A percentile compares a stretch with the other conserved stretches of the same genome.
Conservation (phyloP, 2,329 filamentous ascomycete genomes). For the Aspergillus uvarum region DNA sequence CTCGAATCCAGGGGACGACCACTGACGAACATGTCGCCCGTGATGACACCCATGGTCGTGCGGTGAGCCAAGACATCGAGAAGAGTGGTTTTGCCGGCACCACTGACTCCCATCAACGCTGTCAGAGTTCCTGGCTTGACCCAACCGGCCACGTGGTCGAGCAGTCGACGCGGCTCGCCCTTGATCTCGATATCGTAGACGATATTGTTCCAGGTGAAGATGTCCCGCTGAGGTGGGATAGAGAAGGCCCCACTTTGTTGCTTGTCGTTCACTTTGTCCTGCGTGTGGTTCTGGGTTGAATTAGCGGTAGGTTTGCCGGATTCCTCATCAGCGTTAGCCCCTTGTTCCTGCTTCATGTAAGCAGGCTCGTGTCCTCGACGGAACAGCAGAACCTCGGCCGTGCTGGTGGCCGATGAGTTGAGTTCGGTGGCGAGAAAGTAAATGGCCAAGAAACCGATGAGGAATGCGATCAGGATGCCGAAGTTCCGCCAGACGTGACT, state of each 20-base stretch:
- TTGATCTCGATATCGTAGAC: constrained; percentile 79
- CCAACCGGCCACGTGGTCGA: constrained; percentile 85
- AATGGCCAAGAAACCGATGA: constrained; percentile 56
- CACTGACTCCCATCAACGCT: constrained; percentile 84
- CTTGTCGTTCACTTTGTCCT: background rate
- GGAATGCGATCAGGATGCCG: constrained; percentile 66
- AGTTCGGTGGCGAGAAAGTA: constrained; percentile 52
- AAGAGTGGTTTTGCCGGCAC: constrained; percentile 86
- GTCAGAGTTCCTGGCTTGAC: constrained; percentile 89
- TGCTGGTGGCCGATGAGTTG: constrained; percentile 64
- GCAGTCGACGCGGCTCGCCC: constrained; percentile 66
- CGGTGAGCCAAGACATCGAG: constrained; percentile 81
- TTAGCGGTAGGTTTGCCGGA: background rate
- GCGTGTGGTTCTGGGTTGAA: background rate
- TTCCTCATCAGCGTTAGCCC: constrained; percentile 6
- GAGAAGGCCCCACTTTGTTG: constrained; percentile 24
- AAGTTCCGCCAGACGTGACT: constrained; percentile 67
- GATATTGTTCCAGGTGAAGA: constrained; percentile 80
- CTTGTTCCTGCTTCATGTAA: background rate
- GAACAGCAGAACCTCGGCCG: constrained; percentile 47
- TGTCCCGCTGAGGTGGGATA: constrained; percentile 61
- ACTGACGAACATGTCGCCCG: constrained; percentile 79
- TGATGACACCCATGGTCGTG: constrained; percentile 81
- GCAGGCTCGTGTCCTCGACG: constrained; percentile 7
- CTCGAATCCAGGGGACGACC: constrained; percentile 63